These are phyloP conservation scores for Trichophyton equinum DNA, from an alignment of 2,329 filamentous ascomycete genomes.

Conservation along the genomic window DNA sequence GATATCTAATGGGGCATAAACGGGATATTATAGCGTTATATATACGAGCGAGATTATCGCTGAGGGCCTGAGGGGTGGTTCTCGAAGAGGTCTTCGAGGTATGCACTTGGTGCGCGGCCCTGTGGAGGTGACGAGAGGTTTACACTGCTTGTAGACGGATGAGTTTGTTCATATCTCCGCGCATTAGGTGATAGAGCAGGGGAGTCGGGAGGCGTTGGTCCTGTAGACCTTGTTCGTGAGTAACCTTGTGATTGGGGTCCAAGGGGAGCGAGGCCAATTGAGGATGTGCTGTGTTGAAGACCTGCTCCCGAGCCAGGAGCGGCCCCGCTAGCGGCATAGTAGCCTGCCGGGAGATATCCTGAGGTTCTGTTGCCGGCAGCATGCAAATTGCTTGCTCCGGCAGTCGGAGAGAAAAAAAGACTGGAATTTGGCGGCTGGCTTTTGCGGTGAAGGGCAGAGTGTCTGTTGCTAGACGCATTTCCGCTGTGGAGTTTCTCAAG, in stretches of 20 bases:
- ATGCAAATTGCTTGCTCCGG: constrained; percentile 43
- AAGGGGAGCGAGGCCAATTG: constrained; percentile 51
- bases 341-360: constrained; percentile 73
- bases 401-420: constrained; percentile 93
- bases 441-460: constrained; percentile 28
- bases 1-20: background rate
- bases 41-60: background rate
- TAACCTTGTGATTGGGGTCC: constrained; percentile 47
- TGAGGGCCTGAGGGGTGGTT: constrained; percentile 40
- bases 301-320: constrained; percentile 33
- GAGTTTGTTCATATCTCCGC: constrained; percentile 21
- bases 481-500: constrained; percentile 38
- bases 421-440: constrained; percentile 50
- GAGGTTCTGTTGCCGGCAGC: constrained; percentile 55
- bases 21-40: background rate
- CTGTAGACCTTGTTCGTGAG: constrained; percentile 34
- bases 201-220: constrained; percentile 52
- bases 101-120: constrained; percentile 71
- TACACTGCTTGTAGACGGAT: constrained; percentile 46
- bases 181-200: constrained; percentile 42
- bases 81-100: constrained; percentile 79
- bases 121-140: constrained; percentile 52
- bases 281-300: constrained; percentile 32
- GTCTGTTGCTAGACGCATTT: constrained; percentile 21
- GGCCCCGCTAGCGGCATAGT: constrained; percentile 62